These are phyloP conservation scores for Leccinum pachyderme DNA, from an alignment of 1,284 basidiomycete genomes.

Conservation along the genomic window DNA sequence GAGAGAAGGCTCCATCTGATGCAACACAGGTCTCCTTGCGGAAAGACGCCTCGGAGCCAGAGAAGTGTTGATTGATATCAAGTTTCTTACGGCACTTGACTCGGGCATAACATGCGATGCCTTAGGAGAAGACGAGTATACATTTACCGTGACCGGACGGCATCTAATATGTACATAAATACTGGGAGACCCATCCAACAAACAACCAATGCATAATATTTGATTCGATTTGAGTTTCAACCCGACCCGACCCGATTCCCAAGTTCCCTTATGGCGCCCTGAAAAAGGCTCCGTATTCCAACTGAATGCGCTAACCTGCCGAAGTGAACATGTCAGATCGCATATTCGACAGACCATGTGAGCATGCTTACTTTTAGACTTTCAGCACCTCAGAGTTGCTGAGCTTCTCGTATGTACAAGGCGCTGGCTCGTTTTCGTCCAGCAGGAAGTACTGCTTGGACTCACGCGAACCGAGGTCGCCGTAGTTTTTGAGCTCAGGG, in stretches of 20 bases:
- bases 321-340: background rate
- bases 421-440: conserved; percentile 22
- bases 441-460: conserved; percentile 23
- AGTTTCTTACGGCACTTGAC: background rate
- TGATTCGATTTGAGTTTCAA: background rate
- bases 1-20: background rate
- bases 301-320: background rate
- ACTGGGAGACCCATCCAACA: background rate
- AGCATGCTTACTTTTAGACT: conserved; percentile 1
- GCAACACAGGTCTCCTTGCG: background rate
- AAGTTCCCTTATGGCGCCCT: background rate
- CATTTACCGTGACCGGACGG: background rate
- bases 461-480: conserved; percentile 21
- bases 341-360: background rate
- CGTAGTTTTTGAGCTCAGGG: conserved; percentile 25
- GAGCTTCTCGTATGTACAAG: conserved; percentile 19
- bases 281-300: background rate
- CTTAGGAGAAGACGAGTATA: background rate
- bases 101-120: background rate
- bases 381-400: conserved; percentile 2
- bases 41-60: background rate
- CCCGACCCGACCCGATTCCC: background rate
- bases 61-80: background rate
- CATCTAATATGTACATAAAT: background rate
- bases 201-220: background rate